A percentile compares a stretch with the other conserved stretches of the same genome.
Evolutionary conservation across 805 yeast species (phyloP).

Genomic region (Candida nitratophila): DNA sequence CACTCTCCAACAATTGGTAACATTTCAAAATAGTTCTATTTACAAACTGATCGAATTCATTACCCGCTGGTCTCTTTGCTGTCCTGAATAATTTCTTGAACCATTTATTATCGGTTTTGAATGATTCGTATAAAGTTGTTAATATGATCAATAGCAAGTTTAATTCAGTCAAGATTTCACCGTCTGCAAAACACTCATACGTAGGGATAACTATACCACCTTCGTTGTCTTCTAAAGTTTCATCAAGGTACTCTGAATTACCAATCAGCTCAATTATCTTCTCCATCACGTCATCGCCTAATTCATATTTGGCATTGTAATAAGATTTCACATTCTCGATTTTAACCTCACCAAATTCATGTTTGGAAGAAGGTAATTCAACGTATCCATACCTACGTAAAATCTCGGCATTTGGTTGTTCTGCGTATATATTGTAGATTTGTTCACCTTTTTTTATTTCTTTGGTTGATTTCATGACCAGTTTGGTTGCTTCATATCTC

Average conservation of each 20-base stretch:
- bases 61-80: constrained; percentile 7
- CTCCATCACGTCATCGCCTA: constrained; percentile 25
- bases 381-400: constrained; percentile 89
- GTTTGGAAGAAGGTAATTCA: constrained; percentile 60
- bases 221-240: constrained; percentile 22
- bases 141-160: constrained; percentile 47
- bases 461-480: constrained; percentile 68
- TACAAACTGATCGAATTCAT: constrained; percentile 28
- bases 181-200: constrained; percentile 54
- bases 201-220: constrained; percentile 41
- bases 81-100: constrained; percentile 20
- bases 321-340: constrained; percentile 33
- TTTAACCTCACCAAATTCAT: constrained; percentile 76
- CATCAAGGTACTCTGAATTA: constrained; percentile 26
- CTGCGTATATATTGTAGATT: constrained; percentile 83
- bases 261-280: constrained; percentile 31
- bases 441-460: constrained; percentile 62
- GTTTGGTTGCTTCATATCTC: constrained; percentile 36
- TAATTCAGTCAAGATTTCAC: constrained; percentile 56
- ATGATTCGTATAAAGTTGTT: constrained; percentile 28
- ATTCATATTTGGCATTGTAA: constrained; percentile 21
- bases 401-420: constrained; percentile 85
- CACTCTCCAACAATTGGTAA: constrained; percentile 50
- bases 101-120: constrained; percentile 25
- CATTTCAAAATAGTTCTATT: constrained; percentile 52